Percentiles rank a stretch among this genome's conserved stretches.
Evolutionary conservation across 169 alveolate species (phyloP).

Genomic region (Plasmodium ovale): DNA sequence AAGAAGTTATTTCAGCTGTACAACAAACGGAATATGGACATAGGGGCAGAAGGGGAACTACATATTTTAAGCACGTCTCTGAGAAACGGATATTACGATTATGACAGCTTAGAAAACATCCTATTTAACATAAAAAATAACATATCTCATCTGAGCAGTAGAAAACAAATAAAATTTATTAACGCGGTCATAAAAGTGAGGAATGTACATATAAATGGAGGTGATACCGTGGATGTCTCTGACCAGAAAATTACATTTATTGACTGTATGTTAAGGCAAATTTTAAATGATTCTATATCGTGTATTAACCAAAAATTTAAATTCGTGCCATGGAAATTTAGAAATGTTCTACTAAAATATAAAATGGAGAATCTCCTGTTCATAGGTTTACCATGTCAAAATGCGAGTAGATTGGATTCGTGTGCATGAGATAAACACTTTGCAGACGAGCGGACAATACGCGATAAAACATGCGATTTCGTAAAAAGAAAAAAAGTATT

Average conservation of each 20-base stretch:
- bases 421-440: too few species aligned
- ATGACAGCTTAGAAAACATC: conserved; percentile 41
- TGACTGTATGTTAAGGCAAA: conserved; percentile 21
- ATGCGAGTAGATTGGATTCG: too few species aligned
- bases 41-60: conserved; percentile 34
- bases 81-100: conserved; percentile 23
- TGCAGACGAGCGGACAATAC: too few species aligned
- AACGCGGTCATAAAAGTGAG: neutral
- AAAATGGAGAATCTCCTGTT: neutral
- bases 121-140: conserved; percentile 66
- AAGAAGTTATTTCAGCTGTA: conserved; percentile 16
- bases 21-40: conserved; percentile 27
- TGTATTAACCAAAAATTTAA: conserved; percentile 22
- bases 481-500: too few species aligned
- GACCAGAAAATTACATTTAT: conserved; percentile 11
- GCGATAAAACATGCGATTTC: too few species aligned
- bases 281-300: conserved; percentile 19
- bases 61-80: conserved; percentile 9
- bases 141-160: conserved; percentile 15
- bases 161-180: conserved; percentile 34
- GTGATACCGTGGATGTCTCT: neutral
- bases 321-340: conserved; percentile 26
- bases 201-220: neutral
- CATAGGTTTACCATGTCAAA: too few species aligned
- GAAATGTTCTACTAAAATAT: conserved; percentile 5